Base-by-base conservation (phyloP, 352 stramenopile species). In the Pythium vanterpoolii region DNA sequence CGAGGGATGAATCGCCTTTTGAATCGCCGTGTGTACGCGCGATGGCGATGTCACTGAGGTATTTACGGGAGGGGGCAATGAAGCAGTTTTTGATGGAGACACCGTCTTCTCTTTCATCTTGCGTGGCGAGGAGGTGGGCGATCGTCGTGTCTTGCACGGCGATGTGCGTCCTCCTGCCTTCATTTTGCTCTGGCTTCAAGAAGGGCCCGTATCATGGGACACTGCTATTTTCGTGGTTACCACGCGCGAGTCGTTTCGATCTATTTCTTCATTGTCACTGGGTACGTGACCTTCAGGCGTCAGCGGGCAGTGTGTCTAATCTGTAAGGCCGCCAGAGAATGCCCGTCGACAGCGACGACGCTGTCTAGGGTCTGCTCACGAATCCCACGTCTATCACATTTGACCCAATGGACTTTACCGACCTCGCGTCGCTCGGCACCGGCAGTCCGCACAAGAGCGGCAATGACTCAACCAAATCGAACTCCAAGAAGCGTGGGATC, bases 401-500 rank as follows among this genome's bases (percentile, higher is more conserved):
- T n/a, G n/a, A 27, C 34, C 31, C 5, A 46, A 66, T 66, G 59
- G 53, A 68, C 27, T 90, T 88, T 51, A 81, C 79, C 9, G 77
- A 90, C 53, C 71, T 90, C 51, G 68, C 76, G 34, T 71, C 73
- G 23, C 68, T 82, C 44, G 57, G 62, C 27, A 49, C 30, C 11
- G 45, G 34, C 23, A 79, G 72, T 62, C 60, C 39, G 57, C 73
- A 30, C 66, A 73, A 30, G 53, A 64, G 34, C 73, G 72, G 33
- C 43, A 24, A 7, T 68, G 60, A 62, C 64, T 74, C 36, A 77
- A 71, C 59, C 61, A 79, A 50, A 23, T 45, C 55, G 38, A 53
- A 30, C 49, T 57, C 60, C 26, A 86, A 86, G 59, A 90, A 87
- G 45, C 76, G 80, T 38, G 65, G 60, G 2, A 76, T 69, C 18